Conservation (phyloP, 805 yeast species). For the Groenewaldozyma salmanticensis region DNA sequence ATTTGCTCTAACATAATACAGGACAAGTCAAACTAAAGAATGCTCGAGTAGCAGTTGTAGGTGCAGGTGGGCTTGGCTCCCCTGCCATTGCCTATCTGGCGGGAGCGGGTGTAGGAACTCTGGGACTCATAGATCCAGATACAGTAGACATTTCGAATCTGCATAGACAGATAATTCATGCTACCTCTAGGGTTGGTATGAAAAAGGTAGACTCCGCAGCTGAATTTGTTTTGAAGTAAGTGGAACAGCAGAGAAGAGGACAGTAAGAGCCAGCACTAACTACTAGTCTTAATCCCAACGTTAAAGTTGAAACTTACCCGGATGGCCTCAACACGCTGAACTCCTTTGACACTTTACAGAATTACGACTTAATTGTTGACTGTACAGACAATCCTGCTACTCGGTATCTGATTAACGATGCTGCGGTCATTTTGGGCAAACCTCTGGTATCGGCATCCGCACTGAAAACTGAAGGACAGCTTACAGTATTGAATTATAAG, state of each 20-base stretch:
- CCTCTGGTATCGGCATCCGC: slow-evolving; percentile 91
- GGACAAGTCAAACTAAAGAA: slow-evolving; percentile 53
- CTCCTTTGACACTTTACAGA: slow-evolving; percentile 50
- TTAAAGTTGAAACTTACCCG: slow-evolving; percentile 44
- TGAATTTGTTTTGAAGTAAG: slow-evolving; percentile 21
- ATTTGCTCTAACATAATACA: slow-evolving; percentile 6
- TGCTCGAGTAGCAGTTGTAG: slow-evolving; percentile 64
- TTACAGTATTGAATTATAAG: slow-evolving; percentile 61
- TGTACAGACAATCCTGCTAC: slow-evolving; percentile 92
- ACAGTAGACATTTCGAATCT: slow-evolving; percentile 74
- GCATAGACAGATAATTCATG: slow-evolving; percentile 81
- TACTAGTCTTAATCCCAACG: slow-evolving; percentile 54
- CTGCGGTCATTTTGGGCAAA: slow-evolving; percentile 54
- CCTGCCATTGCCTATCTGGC: slow-evolving; percentile 79
- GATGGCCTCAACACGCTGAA: slow-evolving; percentile 43
- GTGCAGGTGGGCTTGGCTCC: slow-evolving; percentile 96
- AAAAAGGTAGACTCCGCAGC: slow-evolving; percentile 76
- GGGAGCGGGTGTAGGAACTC: slow-evolving; percentile 77
- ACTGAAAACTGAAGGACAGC: slow-evolving; percentile 81
- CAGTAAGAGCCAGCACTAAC: too few relatives aligned
- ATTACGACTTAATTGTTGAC: slow-evolving; percentile 73
- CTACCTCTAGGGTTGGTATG: slow-evolving; percentile 51
- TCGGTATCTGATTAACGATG: slow-evolving; percentile 80
- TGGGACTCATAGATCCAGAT: slow-evolving; percentile 87
- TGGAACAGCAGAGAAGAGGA: background rate